Base-by-base conservation (phyloP, 2,329 filamentous ascomycete species). In the Dendryphion nanum region DNA sequence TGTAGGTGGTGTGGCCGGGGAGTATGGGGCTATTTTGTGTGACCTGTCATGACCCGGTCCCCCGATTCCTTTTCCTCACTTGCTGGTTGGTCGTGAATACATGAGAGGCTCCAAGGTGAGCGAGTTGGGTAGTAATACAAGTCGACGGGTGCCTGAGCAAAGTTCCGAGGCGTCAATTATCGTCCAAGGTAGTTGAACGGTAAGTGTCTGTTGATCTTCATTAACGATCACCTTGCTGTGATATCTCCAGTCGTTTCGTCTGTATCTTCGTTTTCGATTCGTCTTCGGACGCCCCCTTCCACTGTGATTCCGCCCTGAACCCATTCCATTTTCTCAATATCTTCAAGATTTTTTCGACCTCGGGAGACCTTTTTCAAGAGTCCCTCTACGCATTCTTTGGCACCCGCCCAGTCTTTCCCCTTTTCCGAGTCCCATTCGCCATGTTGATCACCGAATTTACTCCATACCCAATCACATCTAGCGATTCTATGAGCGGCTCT, bases 381-480 rank as follows among this genome's bases (percentile, higher is more conserved):
- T 0, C 83, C 86, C 59, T 96, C 90, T 0, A 94, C 90, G 37
- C 89, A 85, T 30, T 82, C 74, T 69, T 85, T 85, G 5, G 89
- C 90, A 1, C 87, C 89, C 24, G 82, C 74, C 36, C 94, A 77
- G 2, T 78, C 84, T 34, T 72, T 73, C 5, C 77, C 80, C 45
- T 78, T 82, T 51, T 79, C 74, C 3, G 75, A 75, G 33, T 95
- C 89, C 75, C 94, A 93, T 38, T 95, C 89, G 23, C 89, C 89
- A 38, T 94, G 86, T 8, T 85, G 81, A 40, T 89, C 84, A 2
- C 83, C 89, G 59, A 85, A 95, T 43, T 86, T 81, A 44, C 89
- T 82, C 93, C 93, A 98, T 33, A 85, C 82, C 93, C 93, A 98
- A 61, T 98, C 93, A 35, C 90, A 87, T 23, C 93, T 78, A 2